Evolutionary conservation across 1,139 yeast genomes (phyloP).

Genomic region (Hyphopichia wangnamkhiaoensis): DNA sequence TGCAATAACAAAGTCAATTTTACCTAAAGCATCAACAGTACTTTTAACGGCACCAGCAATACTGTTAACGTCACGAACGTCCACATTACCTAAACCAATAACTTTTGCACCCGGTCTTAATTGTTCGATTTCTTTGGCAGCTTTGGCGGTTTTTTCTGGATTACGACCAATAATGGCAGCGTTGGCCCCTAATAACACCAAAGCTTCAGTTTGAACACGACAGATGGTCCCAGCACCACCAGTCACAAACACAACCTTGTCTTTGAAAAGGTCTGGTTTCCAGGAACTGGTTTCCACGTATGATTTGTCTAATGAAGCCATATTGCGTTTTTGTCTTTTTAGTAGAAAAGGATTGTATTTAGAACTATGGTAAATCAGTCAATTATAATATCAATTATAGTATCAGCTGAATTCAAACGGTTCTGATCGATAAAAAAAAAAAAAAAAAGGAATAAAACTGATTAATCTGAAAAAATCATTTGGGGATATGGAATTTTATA

Average conservation of each 20-base stretch:
- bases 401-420: no score
- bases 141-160: conserved; percentile 60
- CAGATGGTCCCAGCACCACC: conserved; percentile 98
- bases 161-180: conserved; percentile 88
- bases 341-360: background rate
- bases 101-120: conserved; percentile 69
- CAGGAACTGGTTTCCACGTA: conserved; percentile 31
- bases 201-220: conserved; percentile 84
- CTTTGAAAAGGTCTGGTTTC: conserved; percentile 71
- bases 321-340: conserved; percentile 1
- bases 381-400: no score
- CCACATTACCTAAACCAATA: conserved; percentile 70
- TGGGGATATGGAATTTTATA: no score
- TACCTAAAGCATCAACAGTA: conserved; percentile 69
- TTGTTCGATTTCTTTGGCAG: conserved; percentile 63
- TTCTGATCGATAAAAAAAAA: no score
- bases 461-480: no score
- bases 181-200: conserved; percentile 81
- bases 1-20: conserved; percentile 82
- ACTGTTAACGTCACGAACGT: conserved; percentile 70
- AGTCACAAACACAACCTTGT: conserved; percentile 87
- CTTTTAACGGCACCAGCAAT: conserved; percentile 61
- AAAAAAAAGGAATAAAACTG: no score
- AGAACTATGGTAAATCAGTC: no score
- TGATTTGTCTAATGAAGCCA: conserved; percentile 26